Conservation (phyloP, 495 filamentous ascomycete genomes). For the Usnea hakonensis region DNA sequence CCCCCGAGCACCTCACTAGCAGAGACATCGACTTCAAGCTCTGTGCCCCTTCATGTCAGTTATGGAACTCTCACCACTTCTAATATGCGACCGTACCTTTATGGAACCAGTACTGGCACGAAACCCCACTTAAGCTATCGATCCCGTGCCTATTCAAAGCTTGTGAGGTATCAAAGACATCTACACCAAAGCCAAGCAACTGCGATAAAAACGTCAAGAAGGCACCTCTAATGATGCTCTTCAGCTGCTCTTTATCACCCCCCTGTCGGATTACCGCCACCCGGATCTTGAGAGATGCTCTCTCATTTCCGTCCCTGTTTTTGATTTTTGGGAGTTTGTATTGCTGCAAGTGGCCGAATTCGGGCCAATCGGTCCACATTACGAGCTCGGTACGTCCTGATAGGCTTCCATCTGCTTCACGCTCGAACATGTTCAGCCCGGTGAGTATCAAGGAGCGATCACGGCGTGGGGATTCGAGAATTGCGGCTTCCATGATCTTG, state of each 20-base stretch:
- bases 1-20: not conserved
- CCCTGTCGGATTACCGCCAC: not conserved
- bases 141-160: constrained; percentile 11
- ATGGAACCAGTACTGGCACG: constrained; percentile 13
- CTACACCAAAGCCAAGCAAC: constrained; percentile 3
- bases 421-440: constrained; percentile 14
- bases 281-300: not conserved
- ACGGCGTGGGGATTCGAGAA: constrained; percentile 13
- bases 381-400: constrained; percentile 2
- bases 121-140: constrained; percentile 14
- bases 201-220: constrained; percentile 9
- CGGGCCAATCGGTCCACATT: constrained; percentile 12
- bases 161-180: not conserved
- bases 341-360: constrained; percentile 7
- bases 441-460: constrained; percentile 15
- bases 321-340: not conserved
- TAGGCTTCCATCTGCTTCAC: not conserved
- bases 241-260: not conserved
- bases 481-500: constrained; percentile 23
- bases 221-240: not conserved
- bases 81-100: constrained; percentile 1
- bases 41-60: not conserved
- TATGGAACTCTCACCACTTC: not conserved
- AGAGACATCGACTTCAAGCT: constrained; percentile 4
- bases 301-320: not conserved